phyloP scores from a whole-genome alignment of 2,329 filamentous ascomycete genomes.

The Trichoderma harzianum region DNA sequence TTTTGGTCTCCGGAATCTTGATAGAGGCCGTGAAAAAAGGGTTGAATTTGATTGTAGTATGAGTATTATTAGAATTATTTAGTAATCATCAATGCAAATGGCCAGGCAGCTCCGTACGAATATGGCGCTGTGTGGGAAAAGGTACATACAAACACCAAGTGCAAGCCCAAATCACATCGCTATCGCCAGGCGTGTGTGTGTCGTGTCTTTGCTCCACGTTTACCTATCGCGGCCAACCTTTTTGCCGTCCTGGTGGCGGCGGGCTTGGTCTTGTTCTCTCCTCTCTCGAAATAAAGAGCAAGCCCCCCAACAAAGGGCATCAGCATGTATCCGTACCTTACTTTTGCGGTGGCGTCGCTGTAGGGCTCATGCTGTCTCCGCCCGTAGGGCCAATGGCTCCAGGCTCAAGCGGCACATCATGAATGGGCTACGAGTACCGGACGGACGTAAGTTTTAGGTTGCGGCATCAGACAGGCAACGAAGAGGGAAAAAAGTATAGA shows the following conservation, averaged over 20 bases:
- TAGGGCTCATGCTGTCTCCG: slow-evolving; percentile 14
- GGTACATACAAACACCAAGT: neutral
- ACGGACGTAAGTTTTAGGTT: slow-evolving; percentile 10
- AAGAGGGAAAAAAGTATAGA: neutral
- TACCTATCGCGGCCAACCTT: neutral
- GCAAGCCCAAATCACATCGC: neutral
- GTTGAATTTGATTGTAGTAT: neutral
- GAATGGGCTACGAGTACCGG: neutral
- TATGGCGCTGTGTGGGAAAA: neutral
- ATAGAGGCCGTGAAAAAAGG: neutral
- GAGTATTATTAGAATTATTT: no score
- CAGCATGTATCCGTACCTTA: slow-evolving; percentile 1
- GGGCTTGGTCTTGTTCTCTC: neutral
- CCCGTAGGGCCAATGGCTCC: slow-evolving; percentile 15
- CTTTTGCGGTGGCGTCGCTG: slow-evolving; percentile 5
- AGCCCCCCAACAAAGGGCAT: neutral
- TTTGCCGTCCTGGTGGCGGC: neutral
- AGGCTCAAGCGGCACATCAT: slow-evolving; percentile 14
- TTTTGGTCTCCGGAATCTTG: neutral
- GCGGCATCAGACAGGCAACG: neutral
- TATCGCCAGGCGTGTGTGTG: neutral
- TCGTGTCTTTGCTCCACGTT: neutral
- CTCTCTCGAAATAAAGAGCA: neutral
- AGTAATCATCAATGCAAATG: neutral
- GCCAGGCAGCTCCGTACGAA: neutral